Conservation (phyloP, 305 asterid species). For the Fraxinus xanthoxyloides region DNA sequence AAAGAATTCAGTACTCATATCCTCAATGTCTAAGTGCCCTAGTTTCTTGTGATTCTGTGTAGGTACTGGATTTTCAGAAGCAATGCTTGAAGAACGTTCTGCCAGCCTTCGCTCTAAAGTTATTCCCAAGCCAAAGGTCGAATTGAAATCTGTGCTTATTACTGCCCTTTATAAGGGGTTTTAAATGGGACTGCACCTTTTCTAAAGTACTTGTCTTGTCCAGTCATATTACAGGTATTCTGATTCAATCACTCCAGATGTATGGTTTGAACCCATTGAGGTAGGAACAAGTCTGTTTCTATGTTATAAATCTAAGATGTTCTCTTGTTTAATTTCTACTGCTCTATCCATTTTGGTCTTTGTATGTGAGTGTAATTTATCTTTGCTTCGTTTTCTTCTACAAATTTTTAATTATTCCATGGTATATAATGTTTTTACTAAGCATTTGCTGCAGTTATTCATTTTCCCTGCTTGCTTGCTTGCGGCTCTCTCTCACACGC, state of each 20-base stretch:
- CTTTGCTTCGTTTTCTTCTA: not conserved
- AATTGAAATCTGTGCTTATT: constrained; percentile 9
- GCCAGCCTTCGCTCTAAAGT: constrained; percentile 79
- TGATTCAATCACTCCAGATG: constrained; percentile 76
- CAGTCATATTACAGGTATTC: constrained; percentile 86
- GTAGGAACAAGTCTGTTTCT: constrained; percentile 36
- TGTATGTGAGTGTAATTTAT: not conserved
- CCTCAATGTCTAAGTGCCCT: constrained; percentile 7
- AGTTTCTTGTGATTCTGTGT: constrained; percentile 24
- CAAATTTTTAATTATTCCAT: not conserved
- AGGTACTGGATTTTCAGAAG: constrained; percentile 97
- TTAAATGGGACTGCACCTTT: not conserved
- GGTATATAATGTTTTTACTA: not conserved
- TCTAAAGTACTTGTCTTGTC: constrained; percentile 28
- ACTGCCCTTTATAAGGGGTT: not conserved
- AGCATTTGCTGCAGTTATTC: not conserved
- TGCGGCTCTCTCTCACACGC: not conserved
- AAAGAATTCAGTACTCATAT: not conserved
- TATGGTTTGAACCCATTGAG: constrained; percentile 96
- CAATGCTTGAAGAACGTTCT: constrained; percentile 85
- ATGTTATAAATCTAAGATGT: not conserved
- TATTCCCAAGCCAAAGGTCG: constrained; percentile 79
- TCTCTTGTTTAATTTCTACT: constrained; percentile 5
- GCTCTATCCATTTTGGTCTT: not conserved
- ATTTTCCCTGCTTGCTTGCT: not conserved